Evolutionary conservation across 1,284 basidiomycete species (phyloP), one percentile per base, ranked within the genome.

Genomic region (Trametes versicolor): DNA sequence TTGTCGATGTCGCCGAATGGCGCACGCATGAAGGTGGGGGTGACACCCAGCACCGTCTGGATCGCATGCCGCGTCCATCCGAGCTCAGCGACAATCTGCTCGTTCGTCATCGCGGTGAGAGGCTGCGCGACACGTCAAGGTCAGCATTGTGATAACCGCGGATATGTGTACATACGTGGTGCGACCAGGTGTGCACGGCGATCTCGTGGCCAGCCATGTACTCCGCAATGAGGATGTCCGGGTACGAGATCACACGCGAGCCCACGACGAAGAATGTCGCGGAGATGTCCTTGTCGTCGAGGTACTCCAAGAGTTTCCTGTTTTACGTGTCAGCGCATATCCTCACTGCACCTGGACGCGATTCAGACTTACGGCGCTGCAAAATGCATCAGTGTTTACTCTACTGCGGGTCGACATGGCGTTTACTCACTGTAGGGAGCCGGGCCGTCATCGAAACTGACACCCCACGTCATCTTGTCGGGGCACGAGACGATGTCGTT

Each of bases 251-350:
- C 68, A 93, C 92, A 70, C 96, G 93, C 36, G 95, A 97, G 60
- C 96, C 96, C 23, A 98, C 91, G 53, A 95, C 89, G 81, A 97
- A 98, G 85, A 98, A 98, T 3, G 96, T 98, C 6, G 95, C 87
- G 25, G 80, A 83, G 70, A 97, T 74, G 61, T 89, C 78, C 75
- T 93, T 84, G 70, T 87, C 76, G 54, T 83, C 76, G 58, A 98
- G 82, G 75, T 85, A 95, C 60, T 89, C 78, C 47, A 97, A 85
- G 17, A 96, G 79, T 63, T 86, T 84, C 69, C 87, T 89, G 61
- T 41, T 3, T 4, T 23, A 13, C 19, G 2, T 13, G 27, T 59
- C n/a, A 59, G 57, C 21, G 17, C 9, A 8, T 39, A 8, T 17
- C 5, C 21, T 23, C 5, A 10, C 34, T 23, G 25, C 37, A 27